Base-by-base conservation (phyloP, 2,329 filamentous ascomycete genomes). In the Exophiala sp. region DNA sequence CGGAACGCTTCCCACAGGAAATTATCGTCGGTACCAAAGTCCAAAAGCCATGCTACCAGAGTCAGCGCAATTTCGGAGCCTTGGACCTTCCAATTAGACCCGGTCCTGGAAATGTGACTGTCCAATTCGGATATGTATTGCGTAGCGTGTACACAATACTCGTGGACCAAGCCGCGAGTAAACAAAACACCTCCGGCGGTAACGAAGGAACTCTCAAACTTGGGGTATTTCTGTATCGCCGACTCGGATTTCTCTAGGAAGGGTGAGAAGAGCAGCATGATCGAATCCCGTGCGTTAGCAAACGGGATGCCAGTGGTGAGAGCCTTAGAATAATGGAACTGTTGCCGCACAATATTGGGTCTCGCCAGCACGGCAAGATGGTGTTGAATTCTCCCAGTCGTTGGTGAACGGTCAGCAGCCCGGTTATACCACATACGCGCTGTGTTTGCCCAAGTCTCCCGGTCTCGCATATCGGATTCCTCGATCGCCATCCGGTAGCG, bases 401-500 rank as follows among this genome's bases (percentile, higher is more conserved):
- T 78, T 0, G 90, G 88, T 0, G 81, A 80, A 22, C 82, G 83
- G 58, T 95, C 85, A 0, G 86, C 86, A 0, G 88, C 87, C 58
- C 85, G 85, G 2, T 79, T 82, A 58, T 94, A 96, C 93, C 91
- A 97, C 35, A 84, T 82, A 0, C 83, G 73, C 0, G 86, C 85
- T 0, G 95, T 86, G 0, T 78, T 77, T 0, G 85, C 86, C 91
- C 91, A 97, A 0, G 82, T 79, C 42, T 95, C 87, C 1, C 86
- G 73, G 48, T 91, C 85, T 1, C 78, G 69, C 16, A 86, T 75
- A 55, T 93, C 84, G 21, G 85, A 80, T 34, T 95, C 86, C 64
- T 96, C 90, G 38, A 96, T 89, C 0, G 89, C 88, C 89, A 96
- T 96, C 2, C 84, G 75, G 60, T 94, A 96, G 16, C 90, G 75